Percentiles rank a stretch among this genome's conserved stretches.
Conservation (phyloP, 805 yeast genomes). For the Blastobotrys mokoenaii region DNA sequence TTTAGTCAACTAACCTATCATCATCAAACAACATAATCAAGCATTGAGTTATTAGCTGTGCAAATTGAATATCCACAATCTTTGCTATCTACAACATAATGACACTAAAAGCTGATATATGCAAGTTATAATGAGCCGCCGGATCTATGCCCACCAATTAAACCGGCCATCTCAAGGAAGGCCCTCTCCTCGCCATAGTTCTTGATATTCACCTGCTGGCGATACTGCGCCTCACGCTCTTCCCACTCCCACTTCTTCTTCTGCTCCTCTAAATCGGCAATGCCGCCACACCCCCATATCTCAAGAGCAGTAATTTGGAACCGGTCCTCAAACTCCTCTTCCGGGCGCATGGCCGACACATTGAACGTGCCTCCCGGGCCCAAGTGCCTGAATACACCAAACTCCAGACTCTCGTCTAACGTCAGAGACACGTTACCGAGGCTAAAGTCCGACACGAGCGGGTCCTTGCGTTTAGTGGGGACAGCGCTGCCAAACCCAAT, state of each 20-base stretch:
- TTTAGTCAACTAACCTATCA: background rate
- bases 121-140: conserved; percentile 41
- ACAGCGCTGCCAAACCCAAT: conserved; percentile 66
- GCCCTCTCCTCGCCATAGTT: conserved; percentile 70
- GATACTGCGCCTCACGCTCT: conserved; percentile 68
- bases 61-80: no score
- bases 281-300: conserved; percentile 88
- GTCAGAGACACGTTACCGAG: conserved; percentile 80
- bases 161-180: conserved; percentile 73
- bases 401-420: conserved; percentile 69
- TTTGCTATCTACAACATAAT: no score
- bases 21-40: background rate
- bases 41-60: no score
- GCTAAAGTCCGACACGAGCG: conserved; percentile 18
- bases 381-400: conserved; percentile 67
- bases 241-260: conserved; percentile 85
- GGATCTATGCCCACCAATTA: conserved; percentile 40
- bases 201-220: conserved; percentile 60
- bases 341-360: conserved; percentile 20
- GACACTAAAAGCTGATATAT: no score
- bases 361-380: conserved; percentile 45
- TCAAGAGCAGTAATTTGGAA: conserved; percentile 69
- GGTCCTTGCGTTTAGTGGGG: conserved; percentile 40
- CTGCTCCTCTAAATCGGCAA: conserved; percentile 70
- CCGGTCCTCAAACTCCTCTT: conserved; percentile 51